Conservation (phyloP, 2,329 filamentous ascomycete genomes). For the Chaetomium olivaceum region DNA sequence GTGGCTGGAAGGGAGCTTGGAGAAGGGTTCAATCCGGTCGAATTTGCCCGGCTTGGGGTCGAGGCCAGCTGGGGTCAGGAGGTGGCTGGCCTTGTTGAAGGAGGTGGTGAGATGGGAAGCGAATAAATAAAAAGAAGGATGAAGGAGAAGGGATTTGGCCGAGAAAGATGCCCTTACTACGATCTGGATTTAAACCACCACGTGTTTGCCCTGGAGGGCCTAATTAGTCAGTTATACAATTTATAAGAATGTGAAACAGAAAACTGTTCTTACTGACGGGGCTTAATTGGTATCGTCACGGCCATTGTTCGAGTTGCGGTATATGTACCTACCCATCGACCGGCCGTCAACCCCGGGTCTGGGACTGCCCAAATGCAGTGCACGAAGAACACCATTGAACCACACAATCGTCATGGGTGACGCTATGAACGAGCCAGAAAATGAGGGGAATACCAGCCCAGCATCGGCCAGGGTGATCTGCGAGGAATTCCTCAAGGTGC, state of each 20-base stretch:
- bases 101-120: not conserved
- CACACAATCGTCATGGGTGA: not conserved
- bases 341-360: not conserved
- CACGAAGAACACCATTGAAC: not conserved
- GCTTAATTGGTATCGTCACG: not conserved
- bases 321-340: not conserved
- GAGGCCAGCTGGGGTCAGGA: slow-evolving; percentile 6
- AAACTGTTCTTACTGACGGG: not conserved
- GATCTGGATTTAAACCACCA: not conserved
- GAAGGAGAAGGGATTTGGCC: not conserved
- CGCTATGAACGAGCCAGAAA: not conserved
- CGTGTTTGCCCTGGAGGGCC: not conserved
- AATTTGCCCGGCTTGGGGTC: not conserved
- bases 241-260: not conserved
- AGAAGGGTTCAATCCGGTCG: slow-evolving; percentile 11
- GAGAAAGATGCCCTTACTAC: not conserved
- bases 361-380: no score
- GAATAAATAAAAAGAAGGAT: not conserved
- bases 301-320: not conserved
- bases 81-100: not conserved
- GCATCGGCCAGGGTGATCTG: slow-evolving; percentile 13
- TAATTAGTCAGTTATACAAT: not conserved
- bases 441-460: not conserved
- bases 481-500: slow-evolving; percentile 23
- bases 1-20: not conserved